Evolutionary conservation across 495 filamentous ascomycete genomes (phyloP), one percentile per base, ranked within the genome.

Genomic region (Xylaria acuta): DNA sequence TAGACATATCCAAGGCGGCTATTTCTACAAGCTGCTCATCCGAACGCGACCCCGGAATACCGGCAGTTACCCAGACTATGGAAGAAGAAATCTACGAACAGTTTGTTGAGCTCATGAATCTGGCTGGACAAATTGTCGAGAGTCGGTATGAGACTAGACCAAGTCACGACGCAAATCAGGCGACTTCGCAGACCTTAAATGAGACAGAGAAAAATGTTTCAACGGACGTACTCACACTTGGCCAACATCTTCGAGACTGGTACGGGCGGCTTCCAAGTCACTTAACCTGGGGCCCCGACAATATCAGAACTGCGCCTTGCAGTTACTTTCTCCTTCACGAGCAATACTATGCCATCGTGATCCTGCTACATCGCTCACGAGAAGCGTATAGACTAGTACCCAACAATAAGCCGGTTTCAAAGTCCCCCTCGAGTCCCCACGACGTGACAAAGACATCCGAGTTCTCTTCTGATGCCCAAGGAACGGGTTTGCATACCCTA

Each of bases 281-380:
- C 45, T 70, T 88, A 43, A 72, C 78, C 6, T 88, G 86, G 85
- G 84, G 78, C 43, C 82, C 83, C 4, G 75, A 75, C 34, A 88
- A 87, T 74, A 84, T 84, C 71, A 81, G 84, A 63, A 75, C 79
- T 1, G 86, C 86, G 0, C 86, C 84, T 0, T 77, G 81, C 64
- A 83, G 85, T 20, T 87, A 84, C 75, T 88, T 88, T 73, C 74
- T 88, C 7, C 78, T 88, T 0, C 86, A 88, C 70, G 81, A 86
- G 73, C 85, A 88, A 73, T 88, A 87, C 70, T 83, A 89, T 66
- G 78, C 80, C 22, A 82, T 79, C 70, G 79, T 85, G 59, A 86
- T 87, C 36, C 76, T 88, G 1, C 80, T 88, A 9, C 85, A 87
- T 69, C 76, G 86, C 22, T 85, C 86, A 1, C 85, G 83, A 74